Evolutionary conservation across 116 monocot genomes (phyloP).

Genomic region (Posidonia oceanica): DNA sequence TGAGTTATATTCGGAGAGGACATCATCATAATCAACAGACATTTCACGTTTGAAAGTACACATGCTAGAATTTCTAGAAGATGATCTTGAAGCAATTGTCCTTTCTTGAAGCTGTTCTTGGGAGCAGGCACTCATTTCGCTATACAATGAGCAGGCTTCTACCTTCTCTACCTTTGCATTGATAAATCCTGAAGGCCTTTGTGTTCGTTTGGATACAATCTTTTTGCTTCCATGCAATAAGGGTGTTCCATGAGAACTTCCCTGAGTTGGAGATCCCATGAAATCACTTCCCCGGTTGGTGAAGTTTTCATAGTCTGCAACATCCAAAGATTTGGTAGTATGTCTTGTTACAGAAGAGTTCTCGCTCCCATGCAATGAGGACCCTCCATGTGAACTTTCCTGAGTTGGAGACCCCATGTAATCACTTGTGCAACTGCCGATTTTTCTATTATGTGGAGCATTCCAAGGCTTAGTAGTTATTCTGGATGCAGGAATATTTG

Average conservation of each 20-base stretch:
- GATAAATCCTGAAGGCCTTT: neutral
- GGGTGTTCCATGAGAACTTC: neutral
- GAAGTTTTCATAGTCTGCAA: neutral
- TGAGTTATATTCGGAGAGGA: neutral
- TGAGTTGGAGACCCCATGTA: too few species aligned
- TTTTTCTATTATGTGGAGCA: too few species aligned
- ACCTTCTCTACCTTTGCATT: neutral
- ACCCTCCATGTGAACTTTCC: neutral
- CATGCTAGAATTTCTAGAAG: neutral
- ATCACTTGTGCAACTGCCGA: too few species aligned
- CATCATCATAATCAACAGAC: neutral
- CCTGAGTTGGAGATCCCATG: neutral
- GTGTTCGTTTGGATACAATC: neutral
- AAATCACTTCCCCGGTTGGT: neutral
- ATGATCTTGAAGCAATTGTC: neutral
- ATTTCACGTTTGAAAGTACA: neutral
- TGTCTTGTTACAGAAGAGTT: neutral
- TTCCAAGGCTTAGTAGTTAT: too few species aligned
- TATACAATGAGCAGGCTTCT: neutral
- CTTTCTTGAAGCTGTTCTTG: neutral
- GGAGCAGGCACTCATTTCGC: neutral
- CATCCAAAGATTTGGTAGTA: neutral
- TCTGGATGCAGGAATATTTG: too few species aligned
- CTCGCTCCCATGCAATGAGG: neutral
- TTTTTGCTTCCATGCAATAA: neutral